phyloP scores from a whole-genome alignment of 331 rosid genomes.

The Acacia concinna region DNA sequence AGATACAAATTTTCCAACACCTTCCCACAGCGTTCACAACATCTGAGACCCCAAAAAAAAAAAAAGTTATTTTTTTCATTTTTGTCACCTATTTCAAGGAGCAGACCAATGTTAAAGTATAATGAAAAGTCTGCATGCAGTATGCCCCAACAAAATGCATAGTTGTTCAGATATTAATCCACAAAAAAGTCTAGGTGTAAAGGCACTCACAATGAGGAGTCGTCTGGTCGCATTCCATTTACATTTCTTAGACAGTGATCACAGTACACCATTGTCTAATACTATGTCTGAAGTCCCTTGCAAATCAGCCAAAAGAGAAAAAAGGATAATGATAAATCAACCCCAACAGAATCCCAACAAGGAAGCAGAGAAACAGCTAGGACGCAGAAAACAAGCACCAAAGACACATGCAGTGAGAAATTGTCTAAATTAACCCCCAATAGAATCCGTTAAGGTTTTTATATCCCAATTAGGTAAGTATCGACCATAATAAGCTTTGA shows the following conservation, averaged over 20 bases:
- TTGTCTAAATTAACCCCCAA: too few species aligned
- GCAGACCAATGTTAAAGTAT: background rate
- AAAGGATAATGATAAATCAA: background rate
- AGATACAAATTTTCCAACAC: conserved; percentile 37
- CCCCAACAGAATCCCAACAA: background rate
- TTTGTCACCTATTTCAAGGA: background rate
- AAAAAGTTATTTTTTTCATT: background rate
- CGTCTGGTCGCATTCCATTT: conserved; percentile 5
- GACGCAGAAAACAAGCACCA: too few species aligned
- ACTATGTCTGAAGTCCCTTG: background rate
- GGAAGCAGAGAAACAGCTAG: too few species aligned
- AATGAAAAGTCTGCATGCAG: background rate
- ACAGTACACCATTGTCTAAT: conserved; percentile 17
- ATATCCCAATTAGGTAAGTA: background rate
- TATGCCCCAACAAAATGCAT: background rate
- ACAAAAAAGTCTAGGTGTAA: background rate
- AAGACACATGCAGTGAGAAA: too few species aligned
- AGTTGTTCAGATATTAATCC: background rate
- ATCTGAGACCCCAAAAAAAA: conserved; percentile 30
- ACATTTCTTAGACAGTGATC: conserved; percentile 6
- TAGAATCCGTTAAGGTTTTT: background rate
- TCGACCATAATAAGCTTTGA: background rate
- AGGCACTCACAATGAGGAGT: conserved; percentile 19
- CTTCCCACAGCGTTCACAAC: conserved; percentile 41
- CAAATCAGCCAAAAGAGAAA: background rate